Percentiles rank a stretch among this genome's conserved stretches.
phyloP scores from a whole-genome alignment of 768 basidiomycete species.

The Fomitopsis serialis region DNA sequence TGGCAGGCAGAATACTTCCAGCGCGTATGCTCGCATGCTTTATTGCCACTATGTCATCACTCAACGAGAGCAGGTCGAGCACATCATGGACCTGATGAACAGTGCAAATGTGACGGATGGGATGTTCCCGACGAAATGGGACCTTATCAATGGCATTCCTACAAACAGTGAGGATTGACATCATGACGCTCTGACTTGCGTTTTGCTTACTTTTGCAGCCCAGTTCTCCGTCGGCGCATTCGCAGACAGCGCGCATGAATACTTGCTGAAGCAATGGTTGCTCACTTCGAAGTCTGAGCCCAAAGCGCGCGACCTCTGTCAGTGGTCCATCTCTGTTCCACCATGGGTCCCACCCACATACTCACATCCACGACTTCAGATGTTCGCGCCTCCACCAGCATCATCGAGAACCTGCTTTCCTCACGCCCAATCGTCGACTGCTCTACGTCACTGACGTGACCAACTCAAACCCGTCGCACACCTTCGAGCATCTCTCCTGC shows the following conservation, averaged over 20 bases:
- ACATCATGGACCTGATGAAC: constrained; percentile 43
- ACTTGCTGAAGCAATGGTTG: constrained; percentile 71
- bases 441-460: constrained; percentile 66
- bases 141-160: constrained; percentile 8
- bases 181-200: not conserved
- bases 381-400: constrained; percentile 52
- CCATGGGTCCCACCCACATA: not conserved
- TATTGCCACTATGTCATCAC: not conserved
- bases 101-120: constrained; percentile 11
- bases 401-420: constrained; percentile 58
- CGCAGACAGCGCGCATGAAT: constrained; percentile 77
- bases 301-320: constrained; percentile 63
- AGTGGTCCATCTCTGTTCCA: constrained; percentile 16
- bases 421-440: constrained; percentile 59
- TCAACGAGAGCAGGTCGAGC: constrained; percentile 35
- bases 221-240: constrained; percentile 55
- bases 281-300: constrained; percentile 61
- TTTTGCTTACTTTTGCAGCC: constrained; percentile 2
- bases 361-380: constrained; percentile 39
- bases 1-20: constrained; percentile 60
- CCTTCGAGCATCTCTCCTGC: constrained; percentile 77
- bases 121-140: constrained; percentile 20
- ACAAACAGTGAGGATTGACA: constrained; percentile 10
- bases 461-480: constrained; percentile 31
- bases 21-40: constrained; percentile 41